Percentiles rank a stretch among this genome's conserved stretches.
Conservation (phyloP, 179 eudicot species). For the Pouteria campechiana region DNA sequence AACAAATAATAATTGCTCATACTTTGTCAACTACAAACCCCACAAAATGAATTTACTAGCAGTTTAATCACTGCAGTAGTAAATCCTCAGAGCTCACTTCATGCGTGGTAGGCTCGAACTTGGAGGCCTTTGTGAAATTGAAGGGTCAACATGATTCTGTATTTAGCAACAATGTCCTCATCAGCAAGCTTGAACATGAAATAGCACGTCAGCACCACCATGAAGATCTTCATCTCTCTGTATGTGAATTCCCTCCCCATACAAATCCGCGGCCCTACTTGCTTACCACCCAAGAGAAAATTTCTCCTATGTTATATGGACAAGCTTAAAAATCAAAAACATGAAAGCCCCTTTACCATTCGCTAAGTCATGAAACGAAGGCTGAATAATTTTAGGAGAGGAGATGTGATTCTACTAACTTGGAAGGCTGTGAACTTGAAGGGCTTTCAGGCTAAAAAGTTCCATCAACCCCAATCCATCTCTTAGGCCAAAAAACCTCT, state of each 20-base stretch:
- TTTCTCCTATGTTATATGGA: background rate
- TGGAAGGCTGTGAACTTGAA: slow-evolving; percentile 16
- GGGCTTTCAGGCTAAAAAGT: slow-evolving; percentile 6
- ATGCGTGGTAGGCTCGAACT: slow-evolving; percentile 3
- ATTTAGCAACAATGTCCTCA: slow-evolving; percentile 7
- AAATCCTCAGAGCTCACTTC: too few species aligned
- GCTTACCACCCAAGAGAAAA: background rate
- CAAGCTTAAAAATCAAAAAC: too few species aligned
- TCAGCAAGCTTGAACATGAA: slow-evolving; percentile 10
- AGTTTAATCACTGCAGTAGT: too few species aligned
- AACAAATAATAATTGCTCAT: too few species aligned
- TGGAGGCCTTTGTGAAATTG: slow-evolving; percentile 13
- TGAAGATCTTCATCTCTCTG: slow-evolving; percentile 15
- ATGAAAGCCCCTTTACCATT: too few species aligned
- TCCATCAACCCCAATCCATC: slow-evolving; percentile 10
- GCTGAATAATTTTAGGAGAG: background rate
- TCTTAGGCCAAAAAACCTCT: slow-evolving; percentile 8
- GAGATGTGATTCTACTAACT: background rate
- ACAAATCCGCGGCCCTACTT: slow-evolving; percentile 14
- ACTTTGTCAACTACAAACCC: too few species aligned
- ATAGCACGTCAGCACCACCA: slow-evolving; percentile 1
- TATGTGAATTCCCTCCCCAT: slow-evolving; percentile 11
- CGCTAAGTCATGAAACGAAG: background rate
- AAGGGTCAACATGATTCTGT: slow-evolving; percentile 13
- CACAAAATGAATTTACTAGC: too few species aligned